Percentiles rank a stretch among this genome's conserved stretches.
phyloP scores from a whole-genome alignment of 163 green algal species.

The Chloroidium sp. region DNA sequence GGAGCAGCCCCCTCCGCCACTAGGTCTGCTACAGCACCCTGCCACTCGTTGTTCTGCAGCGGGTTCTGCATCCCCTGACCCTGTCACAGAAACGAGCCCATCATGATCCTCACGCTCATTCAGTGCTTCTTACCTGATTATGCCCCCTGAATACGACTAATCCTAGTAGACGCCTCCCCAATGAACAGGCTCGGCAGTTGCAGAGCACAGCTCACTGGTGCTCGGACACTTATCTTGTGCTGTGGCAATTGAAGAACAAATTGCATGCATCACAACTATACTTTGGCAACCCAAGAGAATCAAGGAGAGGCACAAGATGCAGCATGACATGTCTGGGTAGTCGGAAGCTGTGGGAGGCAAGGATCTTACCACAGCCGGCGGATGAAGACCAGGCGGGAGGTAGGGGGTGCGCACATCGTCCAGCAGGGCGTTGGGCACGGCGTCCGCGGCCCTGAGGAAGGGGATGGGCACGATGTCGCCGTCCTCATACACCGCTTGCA shows the following conservation, averaged over 20 bases:
- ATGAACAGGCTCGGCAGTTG: too few relatives aligned
- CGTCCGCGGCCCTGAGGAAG: constrained; percentile 59
- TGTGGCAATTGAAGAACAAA: too few relatives aligned
- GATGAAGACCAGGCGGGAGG: background rate
- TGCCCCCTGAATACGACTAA: too few relatives aligned
- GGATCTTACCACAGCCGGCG: background rate
- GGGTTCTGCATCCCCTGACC: background rate
- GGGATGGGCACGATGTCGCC: constrained; percentile 69
- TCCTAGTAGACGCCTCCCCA: too few relatives aligned
- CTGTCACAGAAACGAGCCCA: background rate
- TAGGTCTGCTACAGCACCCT: background rate
- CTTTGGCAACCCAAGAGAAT: too few relatives aligned
- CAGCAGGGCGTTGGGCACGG: constrained; percentile 56
- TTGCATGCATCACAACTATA: too few relatives aligned
- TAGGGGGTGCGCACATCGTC: constrained; percentile 15
- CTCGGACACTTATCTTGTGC: too few relatives aligned
- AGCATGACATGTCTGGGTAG: too few relatives aligned
- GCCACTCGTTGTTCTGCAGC: background rate
- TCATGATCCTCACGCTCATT: background rate
- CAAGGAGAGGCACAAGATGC: too few relatives aligned
- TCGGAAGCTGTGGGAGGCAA: too few relatives aligned
- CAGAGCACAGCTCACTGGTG: too few relatives aligned
- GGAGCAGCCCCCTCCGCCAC: background rate
- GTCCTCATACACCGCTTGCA: constrained; percentile 58
- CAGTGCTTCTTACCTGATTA: too few relatives aligned